Evolutionary conservation across 2,329 filamentous ascomycete species (phyloP).

Genomic region (Dendryphion nanum): DNA sequence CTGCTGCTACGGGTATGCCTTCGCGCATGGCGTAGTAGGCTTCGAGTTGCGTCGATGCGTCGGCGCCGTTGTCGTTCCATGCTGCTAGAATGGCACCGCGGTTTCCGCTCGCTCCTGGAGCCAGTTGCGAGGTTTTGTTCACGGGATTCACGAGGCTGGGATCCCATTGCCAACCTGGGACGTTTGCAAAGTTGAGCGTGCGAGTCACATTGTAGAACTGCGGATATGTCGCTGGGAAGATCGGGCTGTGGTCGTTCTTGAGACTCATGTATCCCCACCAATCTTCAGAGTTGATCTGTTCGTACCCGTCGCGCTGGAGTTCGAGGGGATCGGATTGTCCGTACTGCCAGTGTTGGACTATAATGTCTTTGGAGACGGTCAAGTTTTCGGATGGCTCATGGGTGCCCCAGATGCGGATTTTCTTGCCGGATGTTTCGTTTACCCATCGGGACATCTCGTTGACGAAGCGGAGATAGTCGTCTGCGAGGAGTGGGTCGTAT

Average conservation of each 20-base stretch:
- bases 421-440: constrained; percentile 28
- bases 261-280: constrained; percentile 57
- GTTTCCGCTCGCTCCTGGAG: constrained; percentile 26
- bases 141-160: constrained; percentile 46
- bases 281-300: constrained; percentile 49
- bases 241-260: constrained; percentile 53
- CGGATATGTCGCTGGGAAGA: constrained; percentile 47
- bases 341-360: constrained; percentile 51
- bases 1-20: constrained; percentile 46
- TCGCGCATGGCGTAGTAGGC: constrained; percentile 49
- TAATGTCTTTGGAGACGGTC: constrained; percentile 41
- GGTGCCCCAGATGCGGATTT: constrained; percentile 42
- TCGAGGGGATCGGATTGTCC: constrained; percentile 47
- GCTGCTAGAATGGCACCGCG: constrained; percentile 45
- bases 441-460: constrained; percentile 36
- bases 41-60: constrained; percentile 50
- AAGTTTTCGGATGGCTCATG: constrained; percentile 43
- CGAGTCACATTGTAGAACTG: constrained; percentile 49
- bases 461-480: constrained; percentile 39
- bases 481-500: constrained; percentile 32
- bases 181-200: constrained; percentile 46
- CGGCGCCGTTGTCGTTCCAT: constrained; percentile 52
- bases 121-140: constrained; percentile 42
- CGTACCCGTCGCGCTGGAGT: constrained; percentile 39
- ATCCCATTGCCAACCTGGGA: constrained; percentile 46